phyloP scores from a whole-genome alignment of 441 rosid genomes.

The Erodium moschatum region DNA sequence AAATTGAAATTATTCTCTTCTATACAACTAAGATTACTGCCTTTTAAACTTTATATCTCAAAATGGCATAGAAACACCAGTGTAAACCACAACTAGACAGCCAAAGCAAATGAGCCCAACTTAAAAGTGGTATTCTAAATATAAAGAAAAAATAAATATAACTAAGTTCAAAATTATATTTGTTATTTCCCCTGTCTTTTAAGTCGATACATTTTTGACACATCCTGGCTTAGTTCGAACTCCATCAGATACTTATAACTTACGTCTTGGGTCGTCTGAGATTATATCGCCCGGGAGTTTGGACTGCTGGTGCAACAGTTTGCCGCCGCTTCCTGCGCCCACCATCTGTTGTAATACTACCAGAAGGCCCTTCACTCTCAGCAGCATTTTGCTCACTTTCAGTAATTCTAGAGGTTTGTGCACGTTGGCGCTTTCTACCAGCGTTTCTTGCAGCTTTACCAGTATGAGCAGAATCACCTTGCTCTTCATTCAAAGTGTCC shows the following conservation, averaged over 20 bases:
- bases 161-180: neutral
- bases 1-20: neutral
- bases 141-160: neutral
- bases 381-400: conserved; percentile 47
- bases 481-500: conserved; percentile 28
- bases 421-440: conserved; percentile 47
- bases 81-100: neutral
- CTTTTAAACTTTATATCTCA: neutral
- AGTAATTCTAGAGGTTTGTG: conserved; percentile 31
- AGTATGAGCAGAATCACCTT: conserved; percentile 26
- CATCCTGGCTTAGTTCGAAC: neutral
- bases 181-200: neutral
- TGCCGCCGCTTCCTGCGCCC: conserved; percentile 60
- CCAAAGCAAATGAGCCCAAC: neutral
- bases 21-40: neutral
- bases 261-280: conserved; percentile 67
- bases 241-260: conserved; percentile 25
- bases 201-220: neutral
- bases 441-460: conserved; percentile 29
- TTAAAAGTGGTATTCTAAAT: neutral
- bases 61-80: neutral
- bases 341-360: conserved; percentile 44
- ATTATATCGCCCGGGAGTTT: conserved; percentile 62
- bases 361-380: conserved; percentile 59
- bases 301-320: conserved; percentile 29